Base-by-base conservation (phyloP, 1,139 yeast genomes). In the Yamadazyma buinensis region DNA sequence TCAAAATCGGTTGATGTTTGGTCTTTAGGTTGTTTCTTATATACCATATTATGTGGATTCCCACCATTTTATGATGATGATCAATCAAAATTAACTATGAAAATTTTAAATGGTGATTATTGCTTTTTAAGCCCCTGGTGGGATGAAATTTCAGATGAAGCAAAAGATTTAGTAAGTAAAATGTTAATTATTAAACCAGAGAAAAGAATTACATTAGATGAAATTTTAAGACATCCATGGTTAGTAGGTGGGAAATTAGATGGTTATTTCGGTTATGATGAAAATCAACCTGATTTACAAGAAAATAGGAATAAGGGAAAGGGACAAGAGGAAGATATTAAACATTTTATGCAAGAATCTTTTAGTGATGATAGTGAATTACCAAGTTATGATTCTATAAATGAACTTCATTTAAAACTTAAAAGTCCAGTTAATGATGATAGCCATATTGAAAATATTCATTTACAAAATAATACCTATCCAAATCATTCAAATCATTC, bases 61-160 rank as follows among this genome's bases (percentile, higher is more conserved):
- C 97, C 97, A 1, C 97, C 97, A 14, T 90, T 90, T 55, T 90
- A 86, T 60, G 96, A 90, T 56, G 96, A 88, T 47, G 77, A 81
- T 49, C 81, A 85, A 42, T 86, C 84, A 44, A 73, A 75, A n/a
- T 63, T 90, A 43, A 85, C 96, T 1, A 77, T 75, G 47, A 88
- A 88, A 55, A 95, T 90, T 28, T 79, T 94, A 10, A 70, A 70
- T 35, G 97, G 97, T 19, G 84, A 86, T 48, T 90, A 73, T 55
- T 81, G 84, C 12, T 90, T 88, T 55, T 64, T 90, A 39, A 67
- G 78, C 38, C 97, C 97, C 0, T 90, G 97, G 97, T 90, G 97
- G 97, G 97, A 90, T 57, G 96, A 90, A 49, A 84, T 90, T 28
- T 75, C 86, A 40, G 55, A 51, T 26, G 86, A 83, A 15, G 97